Base-by-base conservation (phyloP, 2,329 filamentous ascomycete species). In the Nemania serpens region DNA sequence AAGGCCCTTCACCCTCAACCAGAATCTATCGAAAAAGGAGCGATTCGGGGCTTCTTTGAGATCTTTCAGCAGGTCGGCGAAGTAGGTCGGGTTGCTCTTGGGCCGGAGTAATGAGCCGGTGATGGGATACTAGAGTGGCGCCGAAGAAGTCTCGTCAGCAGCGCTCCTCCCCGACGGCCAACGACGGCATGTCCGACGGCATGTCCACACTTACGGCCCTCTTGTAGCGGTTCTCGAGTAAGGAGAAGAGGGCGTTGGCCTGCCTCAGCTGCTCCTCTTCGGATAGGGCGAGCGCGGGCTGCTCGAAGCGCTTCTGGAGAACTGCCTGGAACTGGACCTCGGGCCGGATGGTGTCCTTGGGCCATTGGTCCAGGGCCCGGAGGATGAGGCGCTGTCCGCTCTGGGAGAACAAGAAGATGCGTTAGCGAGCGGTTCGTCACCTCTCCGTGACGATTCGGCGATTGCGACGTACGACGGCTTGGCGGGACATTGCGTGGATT, bases 1-100 rank as follows among this genome's bases (percentile, higher is more conserved):
- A 74, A 87, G 79, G 11, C 87, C 87, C 62, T 82, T 81, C 64
- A 88, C 69, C 62, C 79, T 79, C 70, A 88, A 83, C 62, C 77
- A 74, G 51, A 86, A 61, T 55, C 82, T 78, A 51, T 81, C 78
- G 20, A 84, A 70, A 76, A 80, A 86, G 7, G 81, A 81, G 59
- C 87, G 76, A 42, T 77, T 82, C 1, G 87, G 88, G 3, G 84
- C 87, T 67, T 84, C 84, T 37, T 89, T 84, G 22, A 90, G 79
- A 72, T 90, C 88, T 55, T 76, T 78, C 0, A 88, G 71, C 33
- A 90, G 73, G 65, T 88, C 83, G 18, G 77, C 73, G 69, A 88
- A 90, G 71, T 90, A 88, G 0, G 81, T 83, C 39, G 87, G 87
- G 66, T 89, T 85, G 69, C 84, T 87, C 71, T 79, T 81, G 13